Evolutionary conservation across 2,329 filamentous ascomycete species (phyloP).

Genomic region (Venturia pyrina): DNA sequence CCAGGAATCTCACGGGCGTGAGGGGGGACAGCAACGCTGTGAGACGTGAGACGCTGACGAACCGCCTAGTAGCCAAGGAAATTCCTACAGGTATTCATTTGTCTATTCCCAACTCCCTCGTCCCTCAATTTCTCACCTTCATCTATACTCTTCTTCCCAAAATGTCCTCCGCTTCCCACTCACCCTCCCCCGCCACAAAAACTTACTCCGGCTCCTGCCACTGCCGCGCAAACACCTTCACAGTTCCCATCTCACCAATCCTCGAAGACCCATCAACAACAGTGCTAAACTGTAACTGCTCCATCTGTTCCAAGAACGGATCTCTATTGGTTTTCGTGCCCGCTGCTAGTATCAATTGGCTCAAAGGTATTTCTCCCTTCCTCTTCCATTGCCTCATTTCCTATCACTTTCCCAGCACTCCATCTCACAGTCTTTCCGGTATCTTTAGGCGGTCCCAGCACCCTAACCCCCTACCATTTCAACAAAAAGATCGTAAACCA

Average conservation of each 20-base stretch:
- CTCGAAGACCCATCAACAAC: slow-evolving; percentile 8
- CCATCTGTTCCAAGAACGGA: slow-evolving; percentile 14
- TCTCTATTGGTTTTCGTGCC: slow-evolving; percentile 6
- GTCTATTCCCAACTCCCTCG: background rate
- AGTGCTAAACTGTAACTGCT: slow-evolving; percentile 13
- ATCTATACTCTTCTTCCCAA: background rate
- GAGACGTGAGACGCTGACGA: background rate
- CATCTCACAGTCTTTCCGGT: too few relatives aligned
- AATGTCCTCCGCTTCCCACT: background rate
- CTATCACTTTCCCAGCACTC: background rate
- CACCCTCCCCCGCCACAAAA: background rate
- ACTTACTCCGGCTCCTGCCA: slow-evolving; percentile 14
- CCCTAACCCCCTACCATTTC: slow-evolving; percentile 21
- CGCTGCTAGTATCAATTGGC: slow-evolving; percentile 2
- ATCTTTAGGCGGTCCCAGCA: background rate
- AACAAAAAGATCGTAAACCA: slow-evolving; percentile 18
- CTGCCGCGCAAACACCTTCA: slow-evolving; percentile 13
- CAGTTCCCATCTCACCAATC: background rate
- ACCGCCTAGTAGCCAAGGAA: background rate
- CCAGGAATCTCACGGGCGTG: slow-evolving; percentile 28
- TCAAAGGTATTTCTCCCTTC: slow-evolving; percentile 5
- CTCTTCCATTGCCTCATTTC: background rate
- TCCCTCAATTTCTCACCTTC: too few relatives aligned
- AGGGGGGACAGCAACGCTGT: background rate
- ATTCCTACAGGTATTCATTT: background rate